Conservation (phyloP, 768 basidiomycete species). For the Coprinopsis cinerea region DNA sequence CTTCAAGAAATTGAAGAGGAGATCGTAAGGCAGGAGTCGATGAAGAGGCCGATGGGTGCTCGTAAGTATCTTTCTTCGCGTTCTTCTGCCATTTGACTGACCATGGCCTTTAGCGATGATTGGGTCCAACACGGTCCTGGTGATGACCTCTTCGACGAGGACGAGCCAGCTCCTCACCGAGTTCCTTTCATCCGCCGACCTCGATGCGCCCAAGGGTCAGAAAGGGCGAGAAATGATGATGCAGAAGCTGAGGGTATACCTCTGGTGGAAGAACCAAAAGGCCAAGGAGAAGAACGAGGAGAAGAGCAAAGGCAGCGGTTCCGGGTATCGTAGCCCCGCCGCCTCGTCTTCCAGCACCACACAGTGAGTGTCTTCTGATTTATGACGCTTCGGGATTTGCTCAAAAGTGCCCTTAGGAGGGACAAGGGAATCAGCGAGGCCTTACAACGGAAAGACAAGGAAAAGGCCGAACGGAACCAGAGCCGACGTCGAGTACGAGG, state of each 20-base stretch:
- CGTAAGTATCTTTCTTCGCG: conserved; percentile 14
- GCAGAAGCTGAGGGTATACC: conserved; percentile 59
- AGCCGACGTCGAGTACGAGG: conserved; percentile 75
- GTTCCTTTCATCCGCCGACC: conserved; percentile 67
- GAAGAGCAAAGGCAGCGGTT: background rate
- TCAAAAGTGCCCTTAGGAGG: background rate
- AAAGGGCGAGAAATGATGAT: conserved; percentile 80
- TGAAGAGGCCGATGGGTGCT: conserved; percentile 20
- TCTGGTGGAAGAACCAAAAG: conserved; percentile 74
- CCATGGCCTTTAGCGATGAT: conserved; percentile 25
- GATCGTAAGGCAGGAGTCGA: conserved; percentile 55
- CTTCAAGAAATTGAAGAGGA: conserved; percentile 89
- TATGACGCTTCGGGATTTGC: background rate
- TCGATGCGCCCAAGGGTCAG: conserved; percentile 47
- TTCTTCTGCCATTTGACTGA: background rate
- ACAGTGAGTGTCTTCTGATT: no score
- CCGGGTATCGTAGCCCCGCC: no score
- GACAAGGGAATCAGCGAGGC: conserved; percentile 56
- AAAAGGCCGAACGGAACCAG: conserved; percentile 49
- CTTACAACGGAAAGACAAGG: conserved; percentile 69
- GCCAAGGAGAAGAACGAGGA: conserved; percentile 24
- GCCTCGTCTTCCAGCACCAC: no score
- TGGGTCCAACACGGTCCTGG: conserved; percentile 70
- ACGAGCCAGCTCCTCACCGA: conserved; percentile 72
- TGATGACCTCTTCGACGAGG: conserved; percentile 82